A percentile compares a stretch with the other conserved stretches of the same genome.
These are phyloP conservation scores for Aurifilum marmelostoma DNA, from an alignment of 2,329 filamentous ascomycete genomes.

Conservation along the genomic window DNA sequence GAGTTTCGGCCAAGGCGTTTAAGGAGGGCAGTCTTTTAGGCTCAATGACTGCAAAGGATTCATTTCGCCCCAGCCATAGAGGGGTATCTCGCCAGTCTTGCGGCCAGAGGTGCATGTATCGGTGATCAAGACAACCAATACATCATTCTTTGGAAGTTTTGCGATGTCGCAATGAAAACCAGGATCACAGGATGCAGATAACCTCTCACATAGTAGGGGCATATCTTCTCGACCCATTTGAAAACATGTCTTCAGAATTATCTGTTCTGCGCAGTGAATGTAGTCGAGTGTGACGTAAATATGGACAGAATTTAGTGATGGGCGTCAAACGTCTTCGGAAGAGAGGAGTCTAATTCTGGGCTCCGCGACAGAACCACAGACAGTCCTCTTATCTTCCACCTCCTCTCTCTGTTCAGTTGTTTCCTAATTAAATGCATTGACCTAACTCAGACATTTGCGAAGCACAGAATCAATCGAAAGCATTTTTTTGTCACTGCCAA, in stretches of 20 bases:
- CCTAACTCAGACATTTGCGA: background rate
- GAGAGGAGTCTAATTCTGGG: background rate
- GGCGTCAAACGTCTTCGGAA: background rate
- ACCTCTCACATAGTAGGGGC: background rate
- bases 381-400: background rate
- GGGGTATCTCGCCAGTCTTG: background rate
- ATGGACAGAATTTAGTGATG: background rate
- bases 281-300: background rate
- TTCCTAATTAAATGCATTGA: background rate
- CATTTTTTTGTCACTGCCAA: background rate
- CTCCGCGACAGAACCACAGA: background rate
- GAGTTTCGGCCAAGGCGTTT: slow-evolving; percentile 7
- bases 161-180: background rate
- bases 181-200: too few relatives aligned
- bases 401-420: background rate
- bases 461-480: background rate
- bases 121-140: background rate
- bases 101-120: background rate
- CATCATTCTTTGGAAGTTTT: background rate
- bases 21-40: background rate
- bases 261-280: background rate
- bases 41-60: background rate
- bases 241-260: background rate
- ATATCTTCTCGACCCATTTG: background rate
- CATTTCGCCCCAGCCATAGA: background rate